Evolutionary conservation across 371 early-diverging fungal species (phyloP).

Genomic region (Mucor circinelloides): DNA sequence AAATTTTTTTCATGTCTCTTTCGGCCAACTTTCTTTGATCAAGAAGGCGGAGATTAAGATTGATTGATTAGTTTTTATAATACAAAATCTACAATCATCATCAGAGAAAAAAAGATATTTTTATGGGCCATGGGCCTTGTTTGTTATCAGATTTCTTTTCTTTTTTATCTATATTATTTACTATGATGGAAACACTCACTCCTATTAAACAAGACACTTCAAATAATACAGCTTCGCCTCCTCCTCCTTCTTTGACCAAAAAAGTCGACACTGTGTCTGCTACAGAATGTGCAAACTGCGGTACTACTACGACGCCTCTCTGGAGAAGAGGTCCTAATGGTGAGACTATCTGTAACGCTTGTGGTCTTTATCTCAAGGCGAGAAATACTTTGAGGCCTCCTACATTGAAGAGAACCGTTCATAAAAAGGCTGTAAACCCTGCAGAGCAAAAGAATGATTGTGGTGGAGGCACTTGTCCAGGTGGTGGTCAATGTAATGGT

Average conservation of each 20-base stretch:
- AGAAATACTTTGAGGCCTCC: slow-evolving; percentile 41
- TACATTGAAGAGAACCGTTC: slow-evolving; percentile 43
- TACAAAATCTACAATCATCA: slow-evolving; percentile 3
- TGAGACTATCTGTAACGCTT: slow-evolving; percentile 86
- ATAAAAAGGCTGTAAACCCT: slow-evolving; percentile 6
- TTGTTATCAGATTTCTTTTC: slow-evolving; percentile 8
- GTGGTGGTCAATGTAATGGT: slow-evolving; percentile 77
- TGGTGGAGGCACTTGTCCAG: slow-evolving; percentile 66
- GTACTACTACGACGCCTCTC: slow-evolving; percentile 81
- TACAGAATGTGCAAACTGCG: slow-evolving; percentile 81
- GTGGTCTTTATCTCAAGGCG: slow-evolving; percentile 70
- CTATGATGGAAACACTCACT: slow-evolving; percentile 3
- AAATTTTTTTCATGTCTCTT: background rate
- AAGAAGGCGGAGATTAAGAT: background rate
- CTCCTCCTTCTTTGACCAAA: background rate
- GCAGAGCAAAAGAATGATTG: slow-evolving; percentile 7
- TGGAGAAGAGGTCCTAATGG: slow-evolving; percentile 86
- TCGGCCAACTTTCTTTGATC: background rate
- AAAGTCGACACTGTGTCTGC: slow-evolving; percentile 23
- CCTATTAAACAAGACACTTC: background rate
- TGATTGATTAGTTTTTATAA: slow-evolving; percentile 1
- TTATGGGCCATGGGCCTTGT: background rate
- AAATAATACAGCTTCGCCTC: background rate
- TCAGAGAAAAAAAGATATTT: background rate
- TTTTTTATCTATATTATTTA: slow-evolving; percentile 1